Evolutionary conservation across 768 basidiomycete species (phyloP).

Genomic region (Coprinopsis cinerea): DNA sequence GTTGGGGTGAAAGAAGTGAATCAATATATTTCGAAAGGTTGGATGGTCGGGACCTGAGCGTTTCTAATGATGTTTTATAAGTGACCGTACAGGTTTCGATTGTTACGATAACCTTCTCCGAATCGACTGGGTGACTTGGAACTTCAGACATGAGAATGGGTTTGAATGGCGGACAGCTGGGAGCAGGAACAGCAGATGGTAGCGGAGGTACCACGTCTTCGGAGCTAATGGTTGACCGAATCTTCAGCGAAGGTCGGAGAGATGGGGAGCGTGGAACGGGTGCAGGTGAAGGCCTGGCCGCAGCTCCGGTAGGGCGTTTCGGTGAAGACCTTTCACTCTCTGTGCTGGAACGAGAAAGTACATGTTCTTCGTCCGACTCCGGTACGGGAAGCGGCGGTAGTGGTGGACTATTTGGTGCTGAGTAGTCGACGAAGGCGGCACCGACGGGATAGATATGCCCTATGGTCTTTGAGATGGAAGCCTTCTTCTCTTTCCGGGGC

Average conservation of each 20-base stretch:
- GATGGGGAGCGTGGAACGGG: constrained; percentile 17
- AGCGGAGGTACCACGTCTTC: constrained; percentile 45
- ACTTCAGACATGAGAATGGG: constrained; percentile 59
- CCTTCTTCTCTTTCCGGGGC: constrained; percentile 13
- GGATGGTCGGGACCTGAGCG: constrained; percentile 65
- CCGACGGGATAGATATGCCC: constrained; percentile 23
- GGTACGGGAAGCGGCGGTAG: constrained; percentile 48
- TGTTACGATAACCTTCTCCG: constrained; percentile 58
- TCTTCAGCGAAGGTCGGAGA: constrained; percentile 35
- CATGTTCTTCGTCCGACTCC: constrained; percentile 26
- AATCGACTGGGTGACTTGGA: constrained; percentile 44
- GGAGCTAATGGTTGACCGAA: constrained; percentile 25
- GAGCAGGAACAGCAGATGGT: constrained; percentile 36
- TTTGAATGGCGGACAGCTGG: constrained; percentile 52
- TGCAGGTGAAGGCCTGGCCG: constrained; percentile 17
- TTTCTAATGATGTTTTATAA: constrained; percentile 59
- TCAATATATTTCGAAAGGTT: constrained; percentile 54
- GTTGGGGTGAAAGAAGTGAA: constrained; percentile 33
- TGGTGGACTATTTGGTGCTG: constrained; percentile 40
- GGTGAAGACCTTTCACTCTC: constrained; percentile 30
- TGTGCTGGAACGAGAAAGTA: constrained; percentile 15
- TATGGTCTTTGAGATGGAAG: constrained; percentile 14
- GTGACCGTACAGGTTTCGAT: constrained; percentile 69
- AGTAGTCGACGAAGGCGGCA: constrained; percentile 5
- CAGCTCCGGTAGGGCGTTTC: constrained; percentile 21